Evolutionary conservation across 2,329 filamentous ascomycete genomes (phyloP), one percentile per base, ranked within the genome.

Genomic region (Hypoxylon sp.): DNA sequence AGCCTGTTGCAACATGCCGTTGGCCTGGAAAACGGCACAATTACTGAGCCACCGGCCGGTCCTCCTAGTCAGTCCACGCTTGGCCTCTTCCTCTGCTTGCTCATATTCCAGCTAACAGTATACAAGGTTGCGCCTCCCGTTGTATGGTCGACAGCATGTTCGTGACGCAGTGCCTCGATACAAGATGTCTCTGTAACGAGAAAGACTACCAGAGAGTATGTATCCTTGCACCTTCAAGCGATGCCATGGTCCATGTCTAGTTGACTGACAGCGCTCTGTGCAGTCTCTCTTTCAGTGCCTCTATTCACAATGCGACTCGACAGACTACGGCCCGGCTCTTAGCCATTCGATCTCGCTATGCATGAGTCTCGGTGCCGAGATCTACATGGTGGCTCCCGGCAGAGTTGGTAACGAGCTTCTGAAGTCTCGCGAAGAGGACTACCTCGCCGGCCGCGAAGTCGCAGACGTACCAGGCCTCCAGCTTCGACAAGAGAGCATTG

Each of bases 81-180:
- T 14, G 2, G 16, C 8, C 20, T 5, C 14, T 7, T 18, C 1
- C 3, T 12, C 1, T 8, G 7, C 14, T 14, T 2, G 5, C 14
- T 30, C 2, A 3, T 3, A n/a, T n/a, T 1, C 11, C 12, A 18
- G 38, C 61, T 74, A 18, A 73, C 45, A 7, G 4, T 28, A 24
- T 4, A 4, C 11, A n/a, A 75, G 74, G 65, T 33, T 76, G 74
- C 36, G 71, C 70, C 26, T 70, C 72, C 14, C 72, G 73, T 24
- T 76, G 74, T 65, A 76, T 76, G 71, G 59, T 76, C 32, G 66
- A 76, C 45, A 75, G 73, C 69, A 76, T 76, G 73, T 75, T 74
- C 51, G 68, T 73, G 49, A 75, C 72, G 18, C 73, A 73, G 60
- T 77, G 74, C 52, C 57, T 73, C 18, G 73, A 76, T 57, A 72